Conservation (phyloP, 768 basidiomycete species). For the Tylopilus rubrobrunneus region DNA sequence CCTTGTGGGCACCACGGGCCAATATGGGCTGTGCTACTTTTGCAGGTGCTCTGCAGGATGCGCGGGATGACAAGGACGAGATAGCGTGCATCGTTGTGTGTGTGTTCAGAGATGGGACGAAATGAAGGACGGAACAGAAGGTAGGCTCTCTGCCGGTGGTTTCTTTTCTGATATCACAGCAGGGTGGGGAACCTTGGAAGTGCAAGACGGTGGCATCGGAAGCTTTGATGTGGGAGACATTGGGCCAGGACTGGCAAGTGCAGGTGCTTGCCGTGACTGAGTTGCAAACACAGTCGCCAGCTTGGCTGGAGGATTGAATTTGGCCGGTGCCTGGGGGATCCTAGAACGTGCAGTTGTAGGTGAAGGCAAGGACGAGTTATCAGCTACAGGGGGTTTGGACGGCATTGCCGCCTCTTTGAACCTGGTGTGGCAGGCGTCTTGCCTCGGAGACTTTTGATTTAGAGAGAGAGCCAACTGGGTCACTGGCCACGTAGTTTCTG, state of each 20-base stretch:
- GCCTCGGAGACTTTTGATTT: conserved; percentile 13
- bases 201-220: conserved; percentile 15
- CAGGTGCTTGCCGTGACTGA: conserved; percentile 16
- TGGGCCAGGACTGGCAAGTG: not conserved
- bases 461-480: conserved; percentile 16
- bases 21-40: too few species aligned
- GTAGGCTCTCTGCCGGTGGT: not conserved
- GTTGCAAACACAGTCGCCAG: conserved; percentile 27
- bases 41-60: too few species aligned
- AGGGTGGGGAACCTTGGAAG: conserved; percentile 10
- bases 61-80: too few species aligned
- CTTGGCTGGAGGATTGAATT: conserved; percentile 30
- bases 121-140: too few species aligned
- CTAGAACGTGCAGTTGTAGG: conserved; percentile 7
- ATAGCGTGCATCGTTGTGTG: too few species aligned
- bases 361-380: conserved; percentile 5
- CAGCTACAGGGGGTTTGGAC: conserved; percentile 15
- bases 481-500: not conserved
- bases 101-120: too few species aligned
- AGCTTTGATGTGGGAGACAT: conserved; percentile 20
- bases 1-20: too few species aligned
- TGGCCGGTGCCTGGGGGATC: conserved; percentile 23
- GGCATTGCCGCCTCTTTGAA: not conserved
- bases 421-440: conserved; percentile 11
- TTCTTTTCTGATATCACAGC: conserved; percentile 9